A percentile compares a stretch with the other conserved stretches of the same genome.
These are phyloP conservation scores for Monosporascus sp. DNA, from an alignment of 2,329 filamentous ascomycete species.

Conservation along the genomic window DNA sequence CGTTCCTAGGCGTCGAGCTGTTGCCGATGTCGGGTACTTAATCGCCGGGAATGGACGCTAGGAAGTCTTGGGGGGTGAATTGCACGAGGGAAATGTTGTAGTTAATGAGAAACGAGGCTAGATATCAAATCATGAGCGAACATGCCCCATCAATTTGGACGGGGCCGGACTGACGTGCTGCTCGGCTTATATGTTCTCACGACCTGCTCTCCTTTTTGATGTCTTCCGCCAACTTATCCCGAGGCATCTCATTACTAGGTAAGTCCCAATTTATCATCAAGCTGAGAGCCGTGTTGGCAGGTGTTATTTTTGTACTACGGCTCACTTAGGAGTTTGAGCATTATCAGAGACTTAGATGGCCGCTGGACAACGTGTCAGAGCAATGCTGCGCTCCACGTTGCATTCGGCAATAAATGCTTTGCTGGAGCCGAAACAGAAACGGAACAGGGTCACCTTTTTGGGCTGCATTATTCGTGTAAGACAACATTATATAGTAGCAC, in stretches of 20 bases:
- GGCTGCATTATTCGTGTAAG: neutral
- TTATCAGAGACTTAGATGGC: no score
- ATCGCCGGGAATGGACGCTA: neutral
- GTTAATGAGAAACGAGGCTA: slow-evolving; percentile 17
- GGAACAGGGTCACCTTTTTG: neutral
- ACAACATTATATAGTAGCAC: neutral
- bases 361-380: no score
- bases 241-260: no score
- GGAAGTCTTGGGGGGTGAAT: slow-evolving; percentile 1
- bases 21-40: neutral
- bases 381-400: neutral
- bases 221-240: no score
- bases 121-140: slow-evolving; percentile 15
- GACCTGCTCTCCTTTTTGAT: no score
- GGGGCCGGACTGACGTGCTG: neutral
- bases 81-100: slow-evolving; percentile 8
- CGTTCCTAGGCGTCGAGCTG: neutral
- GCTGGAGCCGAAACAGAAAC: neutral
- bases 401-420: neutral
- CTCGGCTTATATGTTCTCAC: neutral
- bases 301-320: no score
- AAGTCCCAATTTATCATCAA: no score
- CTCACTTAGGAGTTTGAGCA: no score
- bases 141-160: neutral
- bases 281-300: no score